Evolutionary conservation across 768 basidiomycete genomes (phyloP).

Genomic region (Neoboletus brunneissimus): DNA sequence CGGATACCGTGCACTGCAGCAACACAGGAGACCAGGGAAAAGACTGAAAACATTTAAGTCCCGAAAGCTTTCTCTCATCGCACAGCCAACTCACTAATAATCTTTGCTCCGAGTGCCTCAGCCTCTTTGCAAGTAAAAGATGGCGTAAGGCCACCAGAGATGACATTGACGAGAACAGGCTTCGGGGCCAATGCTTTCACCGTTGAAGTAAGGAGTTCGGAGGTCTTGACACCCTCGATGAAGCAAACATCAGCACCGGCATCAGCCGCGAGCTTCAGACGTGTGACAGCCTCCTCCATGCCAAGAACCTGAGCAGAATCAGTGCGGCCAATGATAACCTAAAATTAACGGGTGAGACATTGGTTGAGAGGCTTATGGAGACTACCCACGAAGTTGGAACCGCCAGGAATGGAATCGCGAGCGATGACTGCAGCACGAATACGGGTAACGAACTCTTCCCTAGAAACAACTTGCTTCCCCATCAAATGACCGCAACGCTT

Average conservation of each 20-base stretch:
- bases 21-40: conserved; percentile 73
- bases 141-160: conserved; percentile 74
- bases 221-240: conserved; percentile 73
- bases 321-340: conserved; percentile 74
- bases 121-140: conserved; percentile 70
- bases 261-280: conserved; percentile 67
- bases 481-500: conserved; percentile 77
- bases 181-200: conserved; percentile 69
- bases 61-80: not conserved
- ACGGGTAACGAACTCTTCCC: conserved; percentile 71
- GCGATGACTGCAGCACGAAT: conserved; percentile 77
- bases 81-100: conserved; percentile 58
- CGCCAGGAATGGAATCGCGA: conserved; percentile 70
- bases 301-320: conserved; percentile 77
- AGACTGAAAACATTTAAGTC: conserved; percentile 43
- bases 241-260: conserved; percentile 80
- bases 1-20: conserved; percentile 76
- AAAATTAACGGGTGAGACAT: not conserved
- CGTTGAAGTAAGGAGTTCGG: conserved; percentile 60
- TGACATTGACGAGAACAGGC: conserved; percentile 78
- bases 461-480: conserved; percentile 79
- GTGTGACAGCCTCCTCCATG: conserved; percentile 69
- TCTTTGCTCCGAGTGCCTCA: conserved; percentile 67
- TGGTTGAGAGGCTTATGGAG: not conserved
- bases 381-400: conserved; percentile 63